Evolutionary conservation across 345 rosid species (phyloP).

Genomic region (Isatis tinctoria): DNA sequence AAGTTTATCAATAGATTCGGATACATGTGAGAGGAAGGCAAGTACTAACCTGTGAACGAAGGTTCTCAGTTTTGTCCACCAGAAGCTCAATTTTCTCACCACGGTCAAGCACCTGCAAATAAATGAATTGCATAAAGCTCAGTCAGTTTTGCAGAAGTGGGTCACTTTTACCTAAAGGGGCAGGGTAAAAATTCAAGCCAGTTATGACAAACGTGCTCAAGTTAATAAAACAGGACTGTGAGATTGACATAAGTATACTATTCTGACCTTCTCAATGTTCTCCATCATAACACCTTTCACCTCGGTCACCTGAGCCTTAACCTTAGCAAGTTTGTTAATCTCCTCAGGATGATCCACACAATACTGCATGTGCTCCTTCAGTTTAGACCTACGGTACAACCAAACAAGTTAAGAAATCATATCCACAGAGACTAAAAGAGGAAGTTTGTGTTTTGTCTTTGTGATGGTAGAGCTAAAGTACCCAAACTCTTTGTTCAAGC

Average conservation of each 20-base stretch:
- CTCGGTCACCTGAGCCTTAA: constrained; percentile 86
- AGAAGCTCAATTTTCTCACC: constrained; percentile 79
- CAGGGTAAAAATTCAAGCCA: not conserved
- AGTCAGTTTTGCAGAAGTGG: not conserved
- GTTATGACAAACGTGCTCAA: not conserved
- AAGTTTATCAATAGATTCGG: no score
- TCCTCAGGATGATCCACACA: constrained; percentile 88
- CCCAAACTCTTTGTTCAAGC: constrained; percentile 86
- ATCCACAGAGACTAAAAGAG: not conserved
- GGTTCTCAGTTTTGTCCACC: constrained; percentile 75
- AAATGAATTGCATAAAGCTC: not conserved
- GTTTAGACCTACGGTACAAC: constrained; percentile 48
- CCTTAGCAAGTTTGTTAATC: constrained; percentile 74
- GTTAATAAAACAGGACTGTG: not conserved
- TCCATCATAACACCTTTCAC: constrained; percentile 96
- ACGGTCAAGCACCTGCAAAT: constrained; percentile 66
- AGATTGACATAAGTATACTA: not conserved
- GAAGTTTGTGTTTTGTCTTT: not conserved
- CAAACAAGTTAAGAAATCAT: not conserved
- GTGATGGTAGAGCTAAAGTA: not conserved
- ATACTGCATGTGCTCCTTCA: constrained; percentile 87
- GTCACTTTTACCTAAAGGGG: not conserved
- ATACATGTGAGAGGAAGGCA: no score
- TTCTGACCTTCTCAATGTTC: constrained; percentile 75
- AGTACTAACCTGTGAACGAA: no score